Evolutionary conservation across 2,329 filamentous ascomycete species (phyloP).

Genomic region (Colletotrichum eremochloae): DNA sequence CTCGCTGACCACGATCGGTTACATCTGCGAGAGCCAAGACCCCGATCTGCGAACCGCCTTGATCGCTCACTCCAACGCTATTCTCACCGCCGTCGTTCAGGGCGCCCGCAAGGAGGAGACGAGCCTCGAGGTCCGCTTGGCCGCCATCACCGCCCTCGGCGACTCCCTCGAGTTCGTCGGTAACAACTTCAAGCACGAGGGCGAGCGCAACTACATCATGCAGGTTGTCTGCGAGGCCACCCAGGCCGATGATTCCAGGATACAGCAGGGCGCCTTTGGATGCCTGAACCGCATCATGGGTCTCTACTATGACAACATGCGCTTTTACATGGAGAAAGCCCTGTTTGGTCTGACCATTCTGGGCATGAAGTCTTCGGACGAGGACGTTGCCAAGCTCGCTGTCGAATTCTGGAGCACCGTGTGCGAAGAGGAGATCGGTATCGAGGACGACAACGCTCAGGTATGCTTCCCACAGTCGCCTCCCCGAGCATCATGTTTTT

Average conservation of each 20-base stretch:
- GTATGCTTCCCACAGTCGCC: slow-evolving; percentile 56
- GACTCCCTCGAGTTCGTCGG: slow-evolving; percentile 98
- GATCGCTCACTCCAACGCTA: slow-evolving; percentile 92
- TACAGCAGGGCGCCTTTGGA: slow-evolving; percentile 96
- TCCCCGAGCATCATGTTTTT: not conserved
- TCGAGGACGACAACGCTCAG: slow-evolving; percentile 95
- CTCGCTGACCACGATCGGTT: slow-evolving; percentile 95
- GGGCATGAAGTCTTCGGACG: slow-evolving; percentile 98
- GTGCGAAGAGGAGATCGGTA: slow-evolving; percentile 97
- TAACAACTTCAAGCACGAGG: slow-evolving; percentile 99
- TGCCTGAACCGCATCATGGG: slow-evolving; percentile 99
- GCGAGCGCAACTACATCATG: slow-evolving; percentile 99
- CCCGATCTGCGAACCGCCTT: slow-evolving; percentile 84
- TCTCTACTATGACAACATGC: slow-evolving; percentile 99
- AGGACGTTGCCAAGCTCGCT: slow-evolving; percentile 97
- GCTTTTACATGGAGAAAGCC: slow-evolving; percentile 99
- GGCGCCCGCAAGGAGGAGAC: slow-evolving; percentile 96
- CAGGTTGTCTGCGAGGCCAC: slow-evolving; percentile 99
- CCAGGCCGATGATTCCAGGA: slow-evolving; percentile 89
- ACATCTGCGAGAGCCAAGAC: slow-evolving; percentile 97
- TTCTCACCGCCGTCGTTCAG: slow-evolving; percentile 96
- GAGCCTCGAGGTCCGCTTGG: slow-evolving; percentile 89
- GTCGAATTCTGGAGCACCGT: slow-evolving; percentile 99
- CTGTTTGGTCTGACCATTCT: slow-evolving; percentile 97
- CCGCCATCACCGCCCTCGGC: slow-evolving; percentile 92